Evolutionary conservation across 805 yeast species (phyloP).

Genomic region (Starmerella apicola): DNA sequence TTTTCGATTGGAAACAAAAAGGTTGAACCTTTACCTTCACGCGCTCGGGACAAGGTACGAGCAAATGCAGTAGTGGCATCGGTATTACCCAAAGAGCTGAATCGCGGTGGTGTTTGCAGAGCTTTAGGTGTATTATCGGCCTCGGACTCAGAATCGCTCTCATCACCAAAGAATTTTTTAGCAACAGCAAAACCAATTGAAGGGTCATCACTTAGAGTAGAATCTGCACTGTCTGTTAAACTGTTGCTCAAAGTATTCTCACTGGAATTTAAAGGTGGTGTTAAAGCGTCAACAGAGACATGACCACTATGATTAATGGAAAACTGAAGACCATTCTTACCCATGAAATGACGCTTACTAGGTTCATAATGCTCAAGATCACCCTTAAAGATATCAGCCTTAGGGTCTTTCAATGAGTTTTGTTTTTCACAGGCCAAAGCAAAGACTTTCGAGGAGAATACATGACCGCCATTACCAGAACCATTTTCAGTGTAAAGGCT

Average conservation of each 20-base stretch:
- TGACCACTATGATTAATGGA: slow-evolving; percentile 7
- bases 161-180: neutral
- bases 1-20: slow-evolving; percentile 14
- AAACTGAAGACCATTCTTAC: slow-evolving; percentile 11
- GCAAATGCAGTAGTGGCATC: slow-evolving; percentile 21
- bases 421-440: slow-evolving; percentile 5
- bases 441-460: slow-evolving; percentile 12
- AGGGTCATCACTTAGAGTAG: neutral
- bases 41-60: slow-evolving; percentile 14
- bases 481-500: neutral
- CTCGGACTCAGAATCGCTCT: slow-evolving; percentile 10
- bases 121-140: neutral
- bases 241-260: neutral
- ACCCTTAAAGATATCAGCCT: neutral
- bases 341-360: slow-evolving; percentile 1
- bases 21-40: slow-evolving; percentile 14
- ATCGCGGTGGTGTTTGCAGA: slow-evolving; percentile 14
- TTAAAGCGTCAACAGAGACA: slow-evolving; percentile 3
- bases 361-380: neutral
- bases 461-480: neutral
- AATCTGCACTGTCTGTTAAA: neutral
- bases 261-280: neutral
- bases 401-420: neutral
- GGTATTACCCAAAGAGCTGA: slow-evolving; percentile 14
- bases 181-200: neutral